phyloP scores from a whole-genome alignment of 441 rosid genomes.

The Isatis lusitanica region DNA sequence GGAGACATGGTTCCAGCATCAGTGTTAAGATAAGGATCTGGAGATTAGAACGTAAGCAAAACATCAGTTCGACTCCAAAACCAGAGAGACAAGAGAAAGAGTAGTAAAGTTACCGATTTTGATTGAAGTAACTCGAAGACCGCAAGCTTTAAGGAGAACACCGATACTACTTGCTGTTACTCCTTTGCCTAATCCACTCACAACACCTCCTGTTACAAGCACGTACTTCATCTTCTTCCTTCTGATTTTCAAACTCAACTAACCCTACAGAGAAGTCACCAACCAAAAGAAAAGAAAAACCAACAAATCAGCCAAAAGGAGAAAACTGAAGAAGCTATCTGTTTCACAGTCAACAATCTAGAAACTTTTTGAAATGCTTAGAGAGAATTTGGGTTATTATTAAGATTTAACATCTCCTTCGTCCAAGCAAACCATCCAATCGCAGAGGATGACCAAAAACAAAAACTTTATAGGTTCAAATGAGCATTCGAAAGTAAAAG shows the following conservation, averaged over 20 bases:
- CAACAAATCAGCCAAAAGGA: neutral
- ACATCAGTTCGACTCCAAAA: neutral
- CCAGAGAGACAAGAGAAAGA: neutral
- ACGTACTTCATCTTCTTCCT: conserved; percentile 81
- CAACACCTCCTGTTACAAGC: conserved; percentile 92
- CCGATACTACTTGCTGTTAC: conserved; percentile 93
- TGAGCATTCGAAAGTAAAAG: neutral
- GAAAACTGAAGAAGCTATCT: neutral
- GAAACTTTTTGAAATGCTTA: conserved; percentile 18
- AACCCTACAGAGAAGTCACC: conserved; percentile 1
- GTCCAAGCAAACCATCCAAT: neutral
- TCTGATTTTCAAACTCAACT: neutral
- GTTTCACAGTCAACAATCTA: neutral
- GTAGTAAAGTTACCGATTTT: conserved; percentile 63
- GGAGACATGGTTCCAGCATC: conserved; percentile 99
- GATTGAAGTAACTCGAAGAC: conserved; percentile 86
- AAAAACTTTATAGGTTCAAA: neutral
- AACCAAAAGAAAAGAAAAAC: neutral
- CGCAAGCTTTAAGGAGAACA: conserved; percentile 77
- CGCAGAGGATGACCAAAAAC: neutral
- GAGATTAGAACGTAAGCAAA: conserved; percentile 34
- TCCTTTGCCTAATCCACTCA: conserved; percentile 91
- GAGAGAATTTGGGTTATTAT: neutral
- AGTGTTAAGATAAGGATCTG: conserved; percentile 95
- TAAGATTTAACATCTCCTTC: neutral